Evolutionary conservation across 2,329 filamentous ascomycete species (phyloP), one percentile per base, ranked within the genome.

Genomic region (Sarocladium kiliense): DNA sequence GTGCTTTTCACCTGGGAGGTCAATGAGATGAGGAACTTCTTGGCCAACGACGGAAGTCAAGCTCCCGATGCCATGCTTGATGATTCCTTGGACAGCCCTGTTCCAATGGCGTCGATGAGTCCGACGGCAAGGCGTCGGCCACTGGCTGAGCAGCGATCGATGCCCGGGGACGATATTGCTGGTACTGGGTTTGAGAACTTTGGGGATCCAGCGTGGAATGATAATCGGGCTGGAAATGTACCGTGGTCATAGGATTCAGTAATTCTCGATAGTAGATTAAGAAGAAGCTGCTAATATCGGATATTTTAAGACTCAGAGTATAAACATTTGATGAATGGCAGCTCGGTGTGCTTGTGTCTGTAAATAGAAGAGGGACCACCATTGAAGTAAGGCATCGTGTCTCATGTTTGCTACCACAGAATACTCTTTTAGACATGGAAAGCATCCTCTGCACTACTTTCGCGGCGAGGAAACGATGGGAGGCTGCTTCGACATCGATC

Each of bases 1-100:
- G 44, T 47, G 44, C n/a, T 47, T 21, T 47, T 47, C 44, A 30
- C 44, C 7, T 47, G 44, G 44, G 23, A 47, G 25, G 44, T 16
- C 12, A 14, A 47, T 26, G 44, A 47, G 39, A 44, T 44, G 39
- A 16, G 36, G 5, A 6, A 39, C 9, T 19, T 19, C n/a, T 39
- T 9, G 12, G 36, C 5, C 36, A 39, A 39, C n/a, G 9, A 39
- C 7, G 36, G n/a, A 5, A n/a, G 5, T 6, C 36, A 39, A 9
- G 36, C 11, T n/a, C 5, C 5, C 16, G 12, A 39, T 16, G n/a
- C 36, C 5, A 16, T 16, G 16, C 16, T 39, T 16, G 36, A 39
- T n/a, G 36, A 39, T 5, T 6, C 6, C 11, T n/a, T 39, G 36
- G n/a, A 16, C 36, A 16, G 7, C 7, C n/a, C 36, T 6, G n/a